Evolutionary conservation across 129 eudicot species (phyloP).

Genomic region (Arctium minus): DNA sequence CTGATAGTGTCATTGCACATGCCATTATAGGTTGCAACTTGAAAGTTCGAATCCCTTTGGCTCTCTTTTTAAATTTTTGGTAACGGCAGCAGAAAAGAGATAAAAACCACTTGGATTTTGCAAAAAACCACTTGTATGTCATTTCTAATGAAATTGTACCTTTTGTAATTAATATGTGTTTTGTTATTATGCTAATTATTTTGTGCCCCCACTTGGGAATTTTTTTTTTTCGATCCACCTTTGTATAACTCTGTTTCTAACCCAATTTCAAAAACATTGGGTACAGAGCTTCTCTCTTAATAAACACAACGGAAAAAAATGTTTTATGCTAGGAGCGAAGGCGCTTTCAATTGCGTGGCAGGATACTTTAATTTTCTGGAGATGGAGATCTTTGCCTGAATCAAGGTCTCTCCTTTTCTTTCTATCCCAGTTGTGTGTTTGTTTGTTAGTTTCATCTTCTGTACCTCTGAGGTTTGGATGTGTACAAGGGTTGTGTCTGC

Average conservation of each 20-base stretch:
- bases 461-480: not conserved
- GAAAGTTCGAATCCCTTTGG: not conserved
- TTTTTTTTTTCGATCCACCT: not conserved
- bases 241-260: not conserved
- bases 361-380: constrained; percentile 30
- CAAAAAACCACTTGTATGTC: not conserved
- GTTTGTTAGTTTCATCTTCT: not conserved
- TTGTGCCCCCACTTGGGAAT: not conserved
- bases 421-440: constrained; percentile 10
- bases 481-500: not conserved
- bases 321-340: constrained; percentile 42
- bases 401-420: constrained; percentile 32
- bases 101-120: not conserved
- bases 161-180: no score
- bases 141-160: no score
- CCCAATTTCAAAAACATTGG: constrained; percentile 1
- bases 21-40: not conserved
- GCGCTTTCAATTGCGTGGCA: constrained; percentile 36
- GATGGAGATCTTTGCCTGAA: constrained; percentile 33
- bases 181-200: not conserved
- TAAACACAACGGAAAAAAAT: constrained; percentile 34
- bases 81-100: not conserved
- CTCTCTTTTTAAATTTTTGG: not conserved
- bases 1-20: not conserved
- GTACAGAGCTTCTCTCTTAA: constrained; percentile 38